phyloP scores from a whole-genome alignment of 305 asterid species.

The Solanum chacoense region DNA sequence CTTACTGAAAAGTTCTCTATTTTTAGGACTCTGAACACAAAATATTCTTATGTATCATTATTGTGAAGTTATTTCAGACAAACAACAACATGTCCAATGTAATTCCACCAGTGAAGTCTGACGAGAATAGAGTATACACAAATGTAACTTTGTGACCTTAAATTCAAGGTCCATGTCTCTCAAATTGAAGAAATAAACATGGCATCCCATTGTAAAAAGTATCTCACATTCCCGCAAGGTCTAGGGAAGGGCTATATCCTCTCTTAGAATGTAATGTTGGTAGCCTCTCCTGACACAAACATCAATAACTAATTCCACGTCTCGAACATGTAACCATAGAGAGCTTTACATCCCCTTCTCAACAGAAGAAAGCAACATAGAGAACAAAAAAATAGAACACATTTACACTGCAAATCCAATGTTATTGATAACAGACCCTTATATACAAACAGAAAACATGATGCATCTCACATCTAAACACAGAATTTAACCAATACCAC shows the following conservation, averaged over 20 bases:
- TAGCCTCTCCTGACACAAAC: not conserved
- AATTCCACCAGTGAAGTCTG: accelerated
- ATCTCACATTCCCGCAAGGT: not conserved
- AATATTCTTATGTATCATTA: too few relatives aligned
- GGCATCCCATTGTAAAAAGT: accelerated
- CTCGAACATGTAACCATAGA: not conserved
- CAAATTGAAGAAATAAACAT: not conserved
- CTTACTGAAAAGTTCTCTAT: too few relatives aligned
- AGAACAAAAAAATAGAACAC: not conserved
- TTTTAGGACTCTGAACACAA: too few relatives aligned
- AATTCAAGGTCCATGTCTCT: not conserved
- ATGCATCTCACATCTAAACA: not conserved
- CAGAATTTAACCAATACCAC: not conserved
- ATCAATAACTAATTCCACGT: not conserved
- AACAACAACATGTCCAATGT: too few relatives aligned
- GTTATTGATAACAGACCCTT: not conserved
- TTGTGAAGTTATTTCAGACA: too few relatives aligned
- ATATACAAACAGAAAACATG: not conserved
- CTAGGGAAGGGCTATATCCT: too few relatives aligned
- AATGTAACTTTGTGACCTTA: not conserved
- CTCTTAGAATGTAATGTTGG: not conserved
- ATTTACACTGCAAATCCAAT: not conserved
- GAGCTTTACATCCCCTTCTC: not conserved
- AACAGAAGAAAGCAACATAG: not conserved
- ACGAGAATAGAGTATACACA: accelerated